phyloP scores from a whole-genome alignment of 73 alveolate species.

The Tetrahymena thermophila region DNA sequence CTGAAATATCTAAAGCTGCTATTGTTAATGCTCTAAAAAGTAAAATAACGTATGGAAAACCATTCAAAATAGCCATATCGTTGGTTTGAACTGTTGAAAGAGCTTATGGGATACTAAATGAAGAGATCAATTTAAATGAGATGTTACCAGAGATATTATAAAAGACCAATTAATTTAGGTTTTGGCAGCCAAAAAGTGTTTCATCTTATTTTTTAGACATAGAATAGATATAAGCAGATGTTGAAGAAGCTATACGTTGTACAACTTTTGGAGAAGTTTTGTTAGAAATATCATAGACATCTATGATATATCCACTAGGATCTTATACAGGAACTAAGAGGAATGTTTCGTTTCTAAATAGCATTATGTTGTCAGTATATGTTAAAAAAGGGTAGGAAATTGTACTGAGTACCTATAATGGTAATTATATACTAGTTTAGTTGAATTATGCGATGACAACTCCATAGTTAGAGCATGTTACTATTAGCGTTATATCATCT shows the following conservation, averaged over 20 bases:
- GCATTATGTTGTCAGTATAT: neutral
- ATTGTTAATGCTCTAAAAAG: neutral
- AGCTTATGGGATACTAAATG: neutral
- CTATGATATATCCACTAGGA: neutral
- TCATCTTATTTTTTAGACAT: neutral
- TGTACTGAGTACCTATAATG: neutral
- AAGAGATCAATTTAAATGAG: neutral
- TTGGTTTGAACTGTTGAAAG: neutral
- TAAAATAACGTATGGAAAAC: neutral
- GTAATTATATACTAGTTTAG: neutral
- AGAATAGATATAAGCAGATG: neutral
- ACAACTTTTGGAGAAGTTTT: neutral
- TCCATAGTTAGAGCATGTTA: neutral
- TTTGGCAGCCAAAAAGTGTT: neutral
- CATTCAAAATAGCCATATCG: neutral
- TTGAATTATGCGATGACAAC: neutral
- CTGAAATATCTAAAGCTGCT: neutral
- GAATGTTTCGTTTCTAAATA: neutral
- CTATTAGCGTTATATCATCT: neutral
- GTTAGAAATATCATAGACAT: neutral
- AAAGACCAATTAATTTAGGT: neutral
- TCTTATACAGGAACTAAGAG: neutral
- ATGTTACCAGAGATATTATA: neutral
- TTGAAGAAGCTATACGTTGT: neutral
- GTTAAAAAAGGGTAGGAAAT: neutral